phyloP scores from a whole-genome alignment of 768 basidiomycete genomes.

The Artomyces pyxidatus region DNA sequence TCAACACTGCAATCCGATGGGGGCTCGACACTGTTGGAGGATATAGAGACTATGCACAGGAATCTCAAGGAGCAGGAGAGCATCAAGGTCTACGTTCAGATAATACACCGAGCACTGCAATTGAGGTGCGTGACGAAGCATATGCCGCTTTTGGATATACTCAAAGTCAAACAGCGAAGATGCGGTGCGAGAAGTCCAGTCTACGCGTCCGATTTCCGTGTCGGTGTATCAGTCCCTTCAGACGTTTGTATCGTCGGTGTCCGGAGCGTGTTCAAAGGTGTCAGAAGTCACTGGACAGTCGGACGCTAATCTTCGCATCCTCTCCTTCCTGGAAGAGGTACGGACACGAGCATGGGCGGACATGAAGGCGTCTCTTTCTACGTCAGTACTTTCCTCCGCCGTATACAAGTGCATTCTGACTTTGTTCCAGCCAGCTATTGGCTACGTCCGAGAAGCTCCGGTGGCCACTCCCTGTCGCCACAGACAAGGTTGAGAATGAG shows the following conservation, averaged over 20 bases:
- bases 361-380: constrained; percentile 56
- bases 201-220: constrained; percentile 32
- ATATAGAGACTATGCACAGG: constrained; percentile 72
- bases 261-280: constrained; percentile 33
- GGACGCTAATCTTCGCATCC: constrained; percentile 43
- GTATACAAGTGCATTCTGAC: constrained; percentile 5
- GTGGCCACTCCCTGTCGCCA: constrained; percentile 82
- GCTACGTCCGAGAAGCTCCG: constrained; percentile 61
- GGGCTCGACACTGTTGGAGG: constrained; percentile 67
- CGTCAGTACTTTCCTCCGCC: constrained; percentile 31
- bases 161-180: constrained; percentile 37
- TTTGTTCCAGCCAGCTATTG: constrained; percentile 45
- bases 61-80: constrained; percentile 70
- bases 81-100: constrained; percentile 66
- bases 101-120: constrained; percentile 61
- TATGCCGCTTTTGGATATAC: neutral
- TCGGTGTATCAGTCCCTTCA: constrained; percentile 55
- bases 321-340: constrained; percentile 53
- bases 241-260: constrained; percentile 46
- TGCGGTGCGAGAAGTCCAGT: constrained; percentile 45
- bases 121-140: constrained; percentile 47
- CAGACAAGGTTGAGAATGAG: constrained; percentile 38
- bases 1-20: constrained; percentile 43
- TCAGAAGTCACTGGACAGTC: constrained; percentile 37
- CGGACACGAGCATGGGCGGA: constrained; percentile 68